Base-by-base conservation (phyloP, 805 yeast species). In the Yarrowia sp. region DNA sequence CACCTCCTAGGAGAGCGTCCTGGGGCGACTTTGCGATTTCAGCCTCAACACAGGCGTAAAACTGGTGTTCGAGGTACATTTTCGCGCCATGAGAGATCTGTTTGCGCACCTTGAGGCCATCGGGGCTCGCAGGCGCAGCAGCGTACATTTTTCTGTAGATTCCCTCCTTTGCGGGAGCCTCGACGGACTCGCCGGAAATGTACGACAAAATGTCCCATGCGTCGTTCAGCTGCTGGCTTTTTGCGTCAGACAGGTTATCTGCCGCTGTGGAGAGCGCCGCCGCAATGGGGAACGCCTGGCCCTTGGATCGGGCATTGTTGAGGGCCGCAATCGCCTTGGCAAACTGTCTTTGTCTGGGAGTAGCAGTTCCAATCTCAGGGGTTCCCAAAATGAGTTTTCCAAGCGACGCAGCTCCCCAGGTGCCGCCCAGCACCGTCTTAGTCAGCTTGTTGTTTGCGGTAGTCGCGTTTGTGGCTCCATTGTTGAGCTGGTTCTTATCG, bases 241-340 rank as follows among this genome's bases (percentile, higher is more conserved):
- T 86, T 42, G 85, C 78, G 73, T 88, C 92, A 5, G 86, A 87
- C 47, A 71, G 70, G 19, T 70, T 56, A 2, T 64, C 84, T 68
- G 88, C 84, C 49, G 88, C 80, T 46, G 85, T 87, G 9, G 86
- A 84, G 71, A 92, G 84, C 56, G 84, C 89, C 19, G 83, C 76
- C 24, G 88, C 81, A 24, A 92, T 73, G 10, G 88, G 86, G 73
- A 86, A 89, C 19, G 81, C 78, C 17, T 79, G 79, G n/a, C 79
- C 76, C 3, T 79, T 75, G 71, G 88, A 85, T 71, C 96, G 82
- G 34, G 88, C 79, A 71, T 89, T 88, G 76, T 92, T 92, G 72
- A 92, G 82, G 46, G 84, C 84, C 72, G 87, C 86, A 36, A 92
- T 83, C 13, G 89, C 86, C 69, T 84, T 86, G 0, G 97, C 96